Percentiles rank a stretch among this genome's conserved stretches.
phyloP scores from a whole-genome alignment of 257 asterid genomes.

The Solanum paucissectum region DNA sequence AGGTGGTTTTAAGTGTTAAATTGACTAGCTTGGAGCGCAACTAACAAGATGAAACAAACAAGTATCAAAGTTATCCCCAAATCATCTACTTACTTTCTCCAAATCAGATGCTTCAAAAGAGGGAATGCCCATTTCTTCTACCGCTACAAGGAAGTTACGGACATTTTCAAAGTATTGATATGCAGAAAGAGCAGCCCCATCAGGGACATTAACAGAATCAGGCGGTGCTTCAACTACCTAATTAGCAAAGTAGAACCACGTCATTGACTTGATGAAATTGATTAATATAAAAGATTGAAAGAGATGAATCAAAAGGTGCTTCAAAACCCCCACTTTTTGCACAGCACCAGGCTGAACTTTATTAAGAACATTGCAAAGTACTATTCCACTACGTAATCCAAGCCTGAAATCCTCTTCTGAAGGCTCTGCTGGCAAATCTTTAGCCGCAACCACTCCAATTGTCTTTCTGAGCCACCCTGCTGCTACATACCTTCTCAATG shows the following conservation, averaged over 20 bases:
- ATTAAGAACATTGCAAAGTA: conserved; percentile 85
- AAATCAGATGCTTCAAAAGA: conserved; percentile 84
- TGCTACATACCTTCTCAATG: conserved; percentile 78
- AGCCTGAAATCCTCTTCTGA: conserved; percentile 82
- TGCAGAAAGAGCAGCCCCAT: conserved; percentile 82
- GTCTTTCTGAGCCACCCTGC: conserved; percentile 79
- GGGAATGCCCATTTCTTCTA: conserved; percentile 73
- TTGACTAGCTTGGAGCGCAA: neutral
- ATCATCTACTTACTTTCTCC: conserved; percentile 44
- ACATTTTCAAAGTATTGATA: conserved; percentile 80
- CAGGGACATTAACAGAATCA: conserved; percentile 44
- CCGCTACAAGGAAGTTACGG: conserved; percentile 67
- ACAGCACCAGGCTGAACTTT: conserved; percentile 70
- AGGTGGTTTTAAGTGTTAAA: neutral
- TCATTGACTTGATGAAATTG: neutral
- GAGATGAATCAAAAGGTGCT: neutral
- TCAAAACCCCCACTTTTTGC: conserved; percentile 47
- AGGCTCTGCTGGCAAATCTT: conserved; percentile 89
- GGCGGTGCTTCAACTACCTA: conserved; percentile 75
- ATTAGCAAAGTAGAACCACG: neutral
- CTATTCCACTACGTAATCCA: conserved; percentile 84
- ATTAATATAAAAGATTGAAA: neutral
- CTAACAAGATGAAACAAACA: neutral
- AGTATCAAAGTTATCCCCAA: neutral
- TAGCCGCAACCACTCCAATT: conserved; percentile 81